Evolutionary conservation across 768 basidiomycete species (phyloP), one percentile per base, ranked within the genome.

Genomic region (Fomitopsis serialis): DNA sequence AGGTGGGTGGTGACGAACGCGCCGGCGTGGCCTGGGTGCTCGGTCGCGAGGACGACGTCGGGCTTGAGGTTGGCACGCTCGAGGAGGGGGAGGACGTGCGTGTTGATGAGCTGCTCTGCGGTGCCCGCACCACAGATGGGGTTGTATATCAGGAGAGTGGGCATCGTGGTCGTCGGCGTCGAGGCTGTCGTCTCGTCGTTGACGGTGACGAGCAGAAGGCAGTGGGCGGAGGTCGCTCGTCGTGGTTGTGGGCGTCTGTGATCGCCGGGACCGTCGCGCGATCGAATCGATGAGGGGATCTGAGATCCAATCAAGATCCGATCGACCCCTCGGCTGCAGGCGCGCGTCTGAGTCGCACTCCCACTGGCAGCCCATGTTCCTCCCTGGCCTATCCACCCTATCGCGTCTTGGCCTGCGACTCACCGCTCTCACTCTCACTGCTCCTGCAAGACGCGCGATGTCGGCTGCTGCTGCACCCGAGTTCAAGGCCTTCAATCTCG

Each of bases 401-500:
- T 27, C 54, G 51, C 8, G 43, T 42, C 8, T 27, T 37, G 35
- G 17, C 37, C 47, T 13, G 9, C 4, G 17, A 29, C 29, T 23
- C 34, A 5, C 13, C 9, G 15, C 32, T n/a, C 22, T 48, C 9
- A 13, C 32, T n/a, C 22, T 48, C 50, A 19, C n/a, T 23, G 22
- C 17, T 11, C 42, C n/a, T 43, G n/a, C 53, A 19, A 24, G 51
- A 2, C 60, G 54, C 45, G 45, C 45, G 32, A 60, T 59, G 59
- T 58, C 60, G 4, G 50, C 57, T 24, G 12, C 62, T 2, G 54
- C 69, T 3, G 53, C 66, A 2, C 74, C 76, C 0, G 53, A 70
- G 2, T 76, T 90, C 67, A 85, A 81, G 60, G 77, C 84, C 2
- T 98, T 98, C 71, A 86, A 78, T 19, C 78, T 99, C 50, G 92